Evolutionary conservation across 306 rosid species (phyloP).

Genomic region (Mimosa pudica): DNA sequence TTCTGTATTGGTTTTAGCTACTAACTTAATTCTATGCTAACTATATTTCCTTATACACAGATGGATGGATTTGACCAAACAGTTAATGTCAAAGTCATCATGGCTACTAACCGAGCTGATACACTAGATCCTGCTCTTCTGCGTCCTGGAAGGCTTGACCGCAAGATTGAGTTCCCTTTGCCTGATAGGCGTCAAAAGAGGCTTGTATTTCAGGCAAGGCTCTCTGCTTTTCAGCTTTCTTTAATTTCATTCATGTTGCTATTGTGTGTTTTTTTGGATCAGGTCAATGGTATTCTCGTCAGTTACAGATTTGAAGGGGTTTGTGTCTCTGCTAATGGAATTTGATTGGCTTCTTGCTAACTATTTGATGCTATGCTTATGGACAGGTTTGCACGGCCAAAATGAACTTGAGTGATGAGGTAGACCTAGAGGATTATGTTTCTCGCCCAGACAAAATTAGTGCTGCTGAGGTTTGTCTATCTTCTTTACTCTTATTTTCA

Average conservation of each 20-base stretch:
- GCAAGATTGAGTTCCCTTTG: constrained; percentile 95
- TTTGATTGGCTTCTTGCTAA: constrained; percentile 15
- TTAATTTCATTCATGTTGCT: background rate
- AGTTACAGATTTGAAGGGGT: background rate
- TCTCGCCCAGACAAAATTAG: constrained; percentile 99
- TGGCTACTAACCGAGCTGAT: constrained; percentile 99
- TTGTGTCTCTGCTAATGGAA: constrained; percentile 22
- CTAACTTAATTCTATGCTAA: constrained; percentile 20
- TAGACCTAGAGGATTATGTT: constrained; percentile 96
- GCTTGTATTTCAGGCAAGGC: constrained; percentile 92
- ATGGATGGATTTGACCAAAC: constrained; percentile 99
- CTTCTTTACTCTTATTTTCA: constrained; percentile 6
- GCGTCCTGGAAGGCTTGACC: constrained; percentile 98
- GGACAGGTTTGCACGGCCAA: constrained; percentile 96
- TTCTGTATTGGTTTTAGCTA: constrained; percentile 1
- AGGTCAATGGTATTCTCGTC: background rate
- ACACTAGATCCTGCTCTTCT: constrained; percentile 96
- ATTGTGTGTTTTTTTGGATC: background rate
- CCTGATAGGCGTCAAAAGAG: constrained; percentile 98
- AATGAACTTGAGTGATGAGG: constrained; percentile 97
- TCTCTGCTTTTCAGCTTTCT: constrained; percentile 18
- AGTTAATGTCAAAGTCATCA: constrained; percentile 95
- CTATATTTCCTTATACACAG: constrained; percentile 43
- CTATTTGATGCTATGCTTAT: constrained; percentile 1
- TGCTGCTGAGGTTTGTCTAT: constrained; percentile 94